Conservation (phyloP, 768 basidiomycete species). For the Pleurotus platypus region DNA sequence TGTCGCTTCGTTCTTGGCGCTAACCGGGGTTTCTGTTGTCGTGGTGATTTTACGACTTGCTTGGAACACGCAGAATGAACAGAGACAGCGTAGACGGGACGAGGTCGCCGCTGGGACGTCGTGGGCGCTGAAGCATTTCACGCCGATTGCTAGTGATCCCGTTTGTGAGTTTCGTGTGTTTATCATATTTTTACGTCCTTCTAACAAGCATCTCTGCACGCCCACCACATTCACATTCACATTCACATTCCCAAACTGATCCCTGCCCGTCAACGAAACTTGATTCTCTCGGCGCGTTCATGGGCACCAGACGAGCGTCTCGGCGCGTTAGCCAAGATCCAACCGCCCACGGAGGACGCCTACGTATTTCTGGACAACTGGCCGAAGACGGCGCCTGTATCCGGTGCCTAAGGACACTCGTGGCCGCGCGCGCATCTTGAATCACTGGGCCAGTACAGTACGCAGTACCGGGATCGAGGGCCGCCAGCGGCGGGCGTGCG, state of each 20-base stretch:
- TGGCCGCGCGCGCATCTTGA: too few species aligned
- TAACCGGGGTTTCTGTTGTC: not conserved
- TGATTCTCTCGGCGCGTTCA: not conserved
- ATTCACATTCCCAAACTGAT: not conserved
- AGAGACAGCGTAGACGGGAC: constrained; percentile 83
- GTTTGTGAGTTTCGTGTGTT: constrained; percentile 49
- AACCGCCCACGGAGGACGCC: constrained; percentile 70
- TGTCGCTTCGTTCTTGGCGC: not conserved
- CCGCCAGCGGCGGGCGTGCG: too few species aligned
- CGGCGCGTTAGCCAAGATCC: constrained; percentile 55
- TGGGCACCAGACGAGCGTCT: constrained; percentile 57
- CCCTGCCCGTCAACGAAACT: not conserved
- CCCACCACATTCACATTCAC: too few species aligned
- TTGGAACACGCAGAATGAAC: constrained; percentile 65
- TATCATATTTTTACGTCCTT: not conserved
- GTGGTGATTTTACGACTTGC: not conserved
- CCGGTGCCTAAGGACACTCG: too few species aligned
- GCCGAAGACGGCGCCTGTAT: constrained; percentile 23
- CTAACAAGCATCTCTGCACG: too few species aligned
- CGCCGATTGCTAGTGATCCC: constrained; percentile 63
- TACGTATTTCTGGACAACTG: constrained; percentile 70
- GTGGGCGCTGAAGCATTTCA: constrained; percentile 81
- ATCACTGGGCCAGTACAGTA: too few species aligned
- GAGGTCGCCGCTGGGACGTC: constrained; percentile 67
- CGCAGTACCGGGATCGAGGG: too few species aligned